Evolutionary conservation across 2,329 filamentous ascomycete genomes (phyloP), one percentile per base, ranked within the genome.

Genomic region (Penicillium sp.): DNA sequence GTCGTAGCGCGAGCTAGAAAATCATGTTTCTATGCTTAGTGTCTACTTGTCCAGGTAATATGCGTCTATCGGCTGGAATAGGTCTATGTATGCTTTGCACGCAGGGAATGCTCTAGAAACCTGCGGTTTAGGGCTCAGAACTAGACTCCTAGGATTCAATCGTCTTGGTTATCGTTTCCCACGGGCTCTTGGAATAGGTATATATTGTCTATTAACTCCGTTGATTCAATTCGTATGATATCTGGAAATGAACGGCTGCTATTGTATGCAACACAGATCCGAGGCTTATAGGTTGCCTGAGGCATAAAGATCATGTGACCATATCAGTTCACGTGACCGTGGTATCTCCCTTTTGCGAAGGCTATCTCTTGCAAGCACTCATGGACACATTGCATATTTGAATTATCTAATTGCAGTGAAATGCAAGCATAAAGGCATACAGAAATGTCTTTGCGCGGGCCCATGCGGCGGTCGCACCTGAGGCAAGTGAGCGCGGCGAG

Each of bases 401-500:
- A 56, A 55, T 26, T 18, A 11, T 35, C 29, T 24, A n/a, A 20
- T 57, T 57, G n/a, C 48, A 51, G 29, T 58, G 64, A 56, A 42
- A 72, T 71, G 66, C 61, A 56, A 51, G 42, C 26, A 35, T 45
- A 40, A 42, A 53, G 44, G 46, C 34, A 49, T 50, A 50, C 61
- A 70, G 18, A 35, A 53, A 76, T 76, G 74, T 72, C 73, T 61
- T 61, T 72, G 59, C 71, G 71, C 54, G 74, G 71, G 60, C 70
- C 72, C 48, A 68, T 71, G 60, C 73, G 69, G 63, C 72, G 69
- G 58, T 75, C 72, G 47, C 74, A 76, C 62, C 66, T 75, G 50
- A 68, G 72, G 56, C 73, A 76, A 64, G 72, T 76, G 59, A 75
- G 73, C 60, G 70, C 73, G 45, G 70, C 73, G 45, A 74, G 72